Base-by-base conservation (phyloP, 169 alveolate species). In the Babesia sp. region DNA sequence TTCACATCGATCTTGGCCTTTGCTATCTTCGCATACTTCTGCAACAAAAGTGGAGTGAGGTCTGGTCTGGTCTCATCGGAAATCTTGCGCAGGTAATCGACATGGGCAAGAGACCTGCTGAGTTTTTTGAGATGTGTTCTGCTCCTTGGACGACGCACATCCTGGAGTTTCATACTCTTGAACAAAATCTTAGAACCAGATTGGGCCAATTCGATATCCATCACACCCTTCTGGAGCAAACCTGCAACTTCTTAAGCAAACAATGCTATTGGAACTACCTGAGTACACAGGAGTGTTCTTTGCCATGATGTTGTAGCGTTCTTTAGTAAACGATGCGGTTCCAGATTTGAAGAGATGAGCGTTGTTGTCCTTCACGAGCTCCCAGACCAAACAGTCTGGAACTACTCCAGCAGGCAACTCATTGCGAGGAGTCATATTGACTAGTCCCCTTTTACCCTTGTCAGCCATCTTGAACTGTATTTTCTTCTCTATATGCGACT, bases 301-400 rank as follows among this genome's bases (percentile, higher is more conserved):
- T 24, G 56, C 67, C 54, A 58, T 46, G 45, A 78, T 41, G 71
- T 78, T 78, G 66, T 33, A 46, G 41, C 66, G 46, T 41, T 78
- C 86, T 54, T 22, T 33, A 22, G 82, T 44, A 41, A 78, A 78
- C 26, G 46, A 26, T 33, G 14, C 45, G 33, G 31, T 37, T 14
- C 68, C 68, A 24, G 74, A 24, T 41, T 78, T 70, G 45, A 46
- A 42, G 70, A 78, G 50, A 34, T 37, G 37, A 34, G 83, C 63
- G 69, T 78, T 80, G 50, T 70, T 78, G 50, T 69, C 31, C 45
- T 63, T 29, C 24, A 70, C 69, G 33, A 78, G 24, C 36, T 78
- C 82, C 86, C 86, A 78, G 20, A 78, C 51, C 8, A 78, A 59
- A 69, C 83, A 78, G 60, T 78, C 86, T 1, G 86, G 86, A 24